Base-by-base conservation (phyloP, 768 basidiomycete species). In the Tephrocybe sp. region DNA sequence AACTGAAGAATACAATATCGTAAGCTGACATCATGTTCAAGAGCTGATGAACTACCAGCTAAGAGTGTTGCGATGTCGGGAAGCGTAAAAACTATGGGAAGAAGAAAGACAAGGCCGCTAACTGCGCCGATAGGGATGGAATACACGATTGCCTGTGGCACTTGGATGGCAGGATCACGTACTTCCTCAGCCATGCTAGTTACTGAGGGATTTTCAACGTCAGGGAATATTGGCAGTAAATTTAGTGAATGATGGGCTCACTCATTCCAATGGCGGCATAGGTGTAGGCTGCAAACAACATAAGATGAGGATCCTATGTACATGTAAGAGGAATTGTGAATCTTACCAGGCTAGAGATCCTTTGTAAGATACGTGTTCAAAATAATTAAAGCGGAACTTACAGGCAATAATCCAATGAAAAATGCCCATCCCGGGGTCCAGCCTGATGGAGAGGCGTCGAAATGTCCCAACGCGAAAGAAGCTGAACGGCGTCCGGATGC, bases 111-210 rank as follows among this genome's bases (percentile, higher is more conserved):
- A 1, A 86, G 52, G 0, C 84, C 84, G 18, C 64, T 65, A 9
- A 83, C 55, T 21, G 76, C 64, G 7, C 78, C 74, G 42, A 82
- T 80, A 0, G 80, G 80, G 27, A 83, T 66, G 0, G 77, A 78
- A 68, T 74, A 75, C 9, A 73, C 67, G 22, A 86, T 73, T 1
- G 83, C 83, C 35, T 65, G 65, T 0, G 84, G 84, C 9, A 86
- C 72, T 45, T 82, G 73, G 9, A 69, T 55, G 1, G 76, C 69
- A 0, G 84, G 84, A 44, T 83, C 70, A 41, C 77, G 76, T 1
- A 85, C 84, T 62, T 87, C 84, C 60, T 86, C 85, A 2, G 83
- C 79, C 79, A 87, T 80, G 53, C 79, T 83, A 13, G 83, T 72
- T 31, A 85, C 80, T 83, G 21, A 4, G 36, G n/a, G 30, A 32